Evolutionary conservation across 2,329 filamentous ascomycete genomes (phyloP).

Genomic region (Aureobasidium sp.): DNA sequence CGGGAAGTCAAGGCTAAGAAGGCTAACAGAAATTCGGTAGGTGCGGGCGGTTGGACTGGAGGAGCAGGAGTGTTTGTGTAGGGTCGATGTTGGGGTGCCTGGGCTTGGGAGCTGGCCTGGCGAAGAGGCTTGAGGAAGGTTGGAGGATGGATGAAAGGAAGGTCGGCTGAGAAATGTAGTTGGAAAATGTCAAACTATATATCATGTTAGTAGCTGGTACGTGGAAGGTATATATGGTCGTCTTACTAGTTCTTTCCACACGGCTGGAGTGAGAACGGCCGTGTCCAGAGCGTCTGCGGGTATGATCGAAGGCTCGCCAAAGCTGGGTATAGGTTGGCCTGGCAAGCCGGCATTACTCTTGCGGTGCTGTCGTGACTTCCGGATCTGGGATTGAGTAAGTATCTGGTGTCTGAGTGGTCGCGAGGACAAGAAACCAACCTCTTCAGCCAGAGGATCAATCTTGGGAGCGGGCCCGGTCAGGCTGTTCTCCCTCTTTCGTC

Average conservation of each 20-base stretch:
- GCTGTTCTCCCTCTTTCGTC: slow-evolving; percentile 19
- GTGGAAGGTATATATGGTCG: not conserved
- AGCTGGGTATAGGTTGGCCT: slow-evolving; percentile 9
- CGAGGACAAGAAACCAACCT: not conserved
- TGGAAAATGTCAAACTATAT: slow-evolving; percentile 58
- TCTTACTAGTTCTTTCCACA: slow-evolving; percentile 58
- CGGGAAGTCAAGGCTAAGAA: slow-evolving; percentile 63
- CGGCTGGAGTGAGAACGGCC: slow-evolving; percentile 53
- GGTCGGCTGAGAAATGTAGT: slow-evolving; percentile 63
- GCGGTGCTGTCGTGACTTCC: slow-evolving; percentile 14
- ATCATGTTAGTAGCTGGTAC: slow-evolving; percentile 19
- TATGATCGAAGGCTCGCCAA: not conserved
- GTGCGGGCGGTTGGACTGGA: slow-evolving; percentile 46
- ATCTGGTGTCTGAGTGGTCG: not conserved
- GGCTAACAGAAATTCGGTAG: slow-evolving; percentile 52
- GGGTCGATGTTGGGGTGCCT: slow-evolving; percentile 15
- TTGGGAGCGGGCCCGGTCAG: slow-evolving; percentile 9
- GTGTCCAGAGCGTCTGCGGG: slow-evolving; percentile 52
- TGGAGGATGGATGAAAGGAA: slow-evolving; percentile 63
- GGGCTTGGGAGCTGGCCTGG: slow-evolving; percentile 23
- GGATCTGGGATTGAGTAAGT: not conserved
- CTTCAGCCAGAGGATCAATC: slow-evolving; percentile 1
- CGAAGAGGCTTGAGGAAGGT: slow-evolving; percentile 50
- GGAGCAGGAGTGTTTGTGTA: slow-evolving; percentile 20
- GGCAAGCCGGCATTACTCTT: slow-evolving; percentile 16